A percentile compares a stretch with the other conserved stretches of the same genome.
Evolutionary conservation across 1,284 basidiomycete genomes (phyloP).

Genomic region (Microstroma glucosiphilum): DNA sequence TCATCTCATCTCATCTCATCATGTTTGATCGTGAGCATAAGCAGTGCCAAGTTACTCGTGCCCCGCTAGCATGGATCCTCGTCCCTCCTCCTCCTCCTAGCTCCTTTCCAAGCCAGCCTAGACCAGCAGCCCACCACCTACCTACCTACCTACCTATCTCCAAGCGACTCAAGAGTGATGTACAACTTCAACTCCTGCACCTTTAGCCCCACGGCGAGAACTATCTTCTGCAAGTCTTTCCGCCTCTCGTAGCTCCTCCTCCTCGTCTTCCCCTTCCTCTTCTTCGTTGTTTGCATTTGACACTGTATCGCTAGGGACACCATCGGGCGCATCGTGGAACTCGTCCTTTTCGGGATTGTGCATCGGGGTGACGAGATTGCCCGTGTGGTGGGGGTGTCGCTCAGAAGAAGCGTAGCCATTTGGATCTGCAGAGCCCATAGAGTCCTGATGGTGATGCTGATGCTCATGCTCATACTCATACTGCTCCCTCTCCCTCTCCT

Average conservation of each 20-base stretch:
- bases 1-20: too few relatives aligned
- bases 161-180: not conserved
- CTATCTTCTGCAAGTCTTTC: not conserved
- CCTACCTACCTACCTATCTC: too few relatives aligned
- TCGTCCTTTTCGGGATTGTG: not conserved
- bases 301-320: too few relatives aligned
- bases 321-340: not conserved
- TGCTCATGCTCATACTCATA: not conserved
- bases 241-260: slow-evolving; percentile 2
- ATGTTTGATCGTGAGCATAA: too few relatives aligned
- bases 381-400: not conserved
- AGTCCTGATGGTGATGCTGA: not conserved
- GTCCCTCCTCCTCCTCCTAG: too few relatives aligned
- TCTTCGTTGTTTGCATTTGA: not conserved
- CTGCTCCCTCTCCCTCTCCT: not conserved
- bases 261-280: not conserved
- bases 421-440: not conserved
- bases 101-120: too few relatives aligned
- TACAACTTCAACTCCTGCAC: not conserved
- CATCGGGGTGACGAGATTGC: not conserved
- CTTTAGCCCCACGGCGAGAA: not conserved
- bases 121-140: too few relatives aligned
- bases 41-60: too few relatives aligned
- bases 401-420: not conserved
- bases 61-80: too few relatives aligned